phyloP scores from a whole-genome alignment of 768 basidiomycete genomes.

The Stropharia rugosoannulata region DNA sequence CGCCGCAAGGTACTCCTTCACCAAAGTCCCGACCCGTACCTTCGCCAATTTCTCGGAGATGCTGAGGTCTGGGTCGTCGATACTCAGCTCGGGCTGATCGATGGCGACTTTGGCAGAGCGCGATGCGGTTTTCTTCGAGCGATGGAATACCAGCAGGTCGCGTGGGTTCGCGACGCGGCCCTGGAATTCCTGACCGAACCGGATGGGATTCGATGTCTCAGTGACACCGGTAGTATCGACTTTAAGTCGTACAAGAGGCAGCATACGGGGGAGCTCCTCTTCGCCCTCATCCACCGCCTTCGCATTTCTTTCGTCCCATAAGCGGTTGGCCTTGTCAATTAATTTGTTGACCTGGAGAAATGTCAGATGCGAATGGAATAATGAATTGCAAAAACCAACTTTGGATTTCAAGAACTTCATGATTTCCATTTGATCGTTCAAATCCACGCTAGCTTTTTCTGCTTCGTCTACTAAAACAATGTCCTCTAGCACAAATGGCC shows the following conservation, averaged over 20 bases:
- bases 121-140: conserved; percentile 63
- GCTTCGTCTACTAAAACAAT: conserved; percentile 73
- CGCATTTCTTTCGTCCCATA: conserved; percentile 77
- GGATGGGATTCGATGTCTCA: conserved; percentile 92
- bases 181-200: conserved; percentile 95
- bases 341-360: conserved; percentile 65
- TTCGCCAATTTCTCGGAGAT: conserved; percentile 74
- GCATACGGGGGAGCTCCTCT: conserved; percentile 63
- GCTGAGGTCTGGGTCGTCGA: conserved; percentile 70
- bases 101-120: conserved; percentile 58
- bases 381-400: conserved; percentile 34
- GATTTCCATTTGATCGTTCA: conserved; percentile 81
- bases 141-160: conserved; percentile 89
- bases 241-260: conserved; percentile 87
- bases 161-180: conserved; percentile 92
- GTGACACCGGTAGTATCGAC: conserved; percentile 89
- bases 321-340: conserved; percentile 72
- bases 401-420: conserved; percentile 75
- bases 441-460: conserved; percentile 73
- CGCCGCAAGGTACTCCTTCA: conserved; percentile 87
- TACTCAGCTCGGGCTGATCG: conserved; percentile 78
- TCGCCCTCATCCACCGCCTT: conserved; percentile 62
- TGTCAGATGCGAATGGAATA: neutral
- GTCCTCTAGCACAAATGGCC: conserved; percentile 91
- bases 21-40: conserved; percentile 85